These are phyloP conservation scores for Chamaenerion angustifolium DNA, from an alignment of 345 rosid species.

Conservation along the genomic window DNA sequence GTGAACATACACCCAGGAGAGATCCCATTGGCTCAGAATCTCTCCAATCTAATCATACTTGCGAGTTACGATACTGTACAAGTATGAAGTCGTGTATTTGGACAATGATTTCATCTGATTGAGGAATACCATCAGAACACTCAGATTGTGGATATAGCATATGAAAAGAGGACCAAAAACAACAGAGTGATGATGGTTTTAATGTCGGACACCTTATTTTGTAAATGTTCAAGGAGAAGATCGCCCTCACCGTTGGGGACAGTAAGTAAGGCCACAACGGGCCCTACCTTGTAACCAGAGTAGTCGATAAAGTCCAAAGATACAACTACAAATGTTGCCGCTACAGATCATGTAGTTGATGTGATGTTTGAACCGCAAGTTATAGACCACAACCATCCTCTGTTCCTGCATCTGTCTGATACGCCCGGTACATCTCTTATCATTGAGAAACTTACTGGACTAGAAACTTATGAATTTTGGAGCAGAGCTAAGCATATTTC, in stretches of 20 bases:
- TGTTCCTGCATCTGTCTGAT: too few species aligned
- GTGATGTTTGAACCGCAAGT: too few species aligned
- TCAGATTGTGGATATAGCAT: slow-evolving; percentile 32
- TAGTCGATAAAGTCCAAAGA: slow-evolving; percentile 26
- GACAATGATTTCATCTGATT: slow-evolving; percentile 60
- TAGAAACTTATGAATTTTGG: too few species aligned
- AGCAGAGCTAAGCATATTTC: too few species aligned
- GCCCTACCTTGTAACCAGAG: slow-evolving; percentile 61
- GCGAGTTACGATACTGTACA: slow-evolving; percentile 49
- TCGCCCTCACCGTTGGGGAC: slow-evolving; percentile 62
- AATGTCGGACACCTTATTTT: slow-evolving; percentile 54
- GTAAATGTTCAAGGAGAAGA: slow-evolving; percentile 45
- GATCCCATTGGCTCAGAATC: slow-evolving; percentile 61
- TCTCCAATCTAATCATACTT: slow-evolving; percentile 58
- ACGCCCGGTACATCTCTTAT: too few species aligned
- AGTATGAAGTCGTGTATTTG: slow-evolving; percentile 60
- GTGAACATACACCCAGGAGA: slow-evolving; percentile 59
- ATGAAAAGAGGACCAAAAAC: slow-evolving; percentile 48
- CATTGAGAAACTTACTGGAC: too few species aligned
- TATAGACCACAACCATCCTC: too few species aligned
- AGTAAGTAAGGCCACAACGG: slow-evolving; percentile 82
- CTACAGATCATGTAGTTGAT: too few species aligned
- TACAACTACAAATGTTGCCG: too few species aligned
- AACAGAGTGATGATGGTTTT: slow-evolving; percentile 64
- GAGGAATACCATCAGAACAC: slow-evolving; percentile 62